These are phyloP conservation scores for Hemerocallis citrina DNA, from an alignment of 106 monocot species.

Conservation along the genomic window DNA sequence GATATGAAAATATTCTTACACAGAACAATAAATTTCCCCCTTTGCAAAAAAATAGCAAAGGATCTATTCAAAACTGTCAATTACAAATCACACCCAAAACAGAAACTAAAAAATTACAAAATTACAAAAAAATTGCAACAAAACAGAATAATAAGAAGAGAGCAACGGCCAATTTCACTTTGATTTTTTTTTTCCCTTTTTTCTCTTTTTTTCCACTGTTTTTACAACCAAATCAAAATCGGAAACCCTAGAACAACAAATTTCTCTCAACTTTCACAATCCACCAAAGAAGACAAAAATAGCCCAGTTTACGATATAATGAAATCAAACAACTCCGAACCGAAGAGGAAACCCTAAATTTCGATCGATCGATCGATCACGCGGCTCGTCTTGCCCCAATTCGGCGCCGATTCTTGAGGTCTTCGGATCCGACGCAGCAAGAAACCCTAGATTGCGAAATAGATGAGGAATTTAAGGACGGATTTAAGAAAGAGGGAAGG, in stretches of 20 bases:
- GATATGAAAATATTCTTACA: conserved; percentile 5
- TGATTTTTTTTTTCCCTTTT: background rate
- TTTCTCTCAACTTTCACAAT: background rate
- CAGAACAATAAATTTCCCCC: background rate
- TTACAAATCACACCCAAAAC: background rate
- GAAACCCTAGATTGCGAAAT: conserved; percentile 8
- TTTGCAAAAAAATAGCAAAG: background rate
- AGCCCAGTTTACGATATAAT: background rate
- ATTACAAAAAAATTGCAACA: background rate
- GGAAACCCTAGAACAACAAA: conserved; percentile 2
- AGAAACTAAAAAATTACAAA: background rate
- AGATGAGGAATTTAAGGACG: background rate
- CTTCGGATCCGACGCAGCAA: too few relatives aligned
- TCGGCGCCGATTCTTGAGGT: too few relatives aligned
- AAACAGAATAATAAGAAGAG: background rate
- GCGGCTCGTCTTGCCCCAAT: too few relatives aligned
- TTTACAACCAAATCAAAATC: background rate
- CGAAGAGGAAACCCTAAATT: conserved; percentile 8
- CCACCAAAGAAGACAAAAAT: background rate
- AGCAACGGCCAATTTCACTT: conserved; percentile 1
- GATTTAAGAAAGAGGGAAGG: too few relatives aligned
- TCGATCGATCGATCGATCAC: too few relatives aligned
- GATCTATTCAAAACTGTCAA: conserved; percentile 6
- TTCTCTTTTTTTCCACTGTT: too few relatives aligned
- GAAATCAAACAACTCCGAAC: background rate